These are phyloP conservation scores for Claviceps spartinae DNA, from an alignment of 2,329 filamentous ascomycete species.

Conservation along the genomic window DNA sequence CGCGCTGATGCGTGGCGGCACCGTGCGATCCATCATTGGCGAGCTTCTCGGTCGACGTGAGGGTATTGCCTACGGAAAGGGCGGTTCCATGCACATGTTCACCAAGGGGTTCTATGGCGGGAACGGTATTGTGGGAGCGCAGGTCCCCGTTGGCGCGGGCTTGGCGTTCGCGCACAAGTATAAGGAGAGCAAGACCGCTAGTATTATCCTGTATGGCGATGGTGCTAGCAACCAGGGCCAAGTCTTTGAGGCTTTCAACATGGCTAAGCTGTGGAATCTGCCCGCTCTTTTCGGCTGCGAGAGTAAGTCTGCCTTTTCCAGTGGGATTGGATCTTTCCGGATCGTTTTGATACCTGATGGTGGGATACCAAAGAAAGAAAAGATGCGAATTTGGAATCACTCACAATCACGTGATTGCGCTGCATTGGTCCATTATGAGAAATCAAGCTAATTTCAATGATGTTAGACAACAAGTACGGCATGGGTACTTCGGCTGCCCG, in stretches of 20 bases:
- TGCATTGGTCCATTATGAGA: no score
- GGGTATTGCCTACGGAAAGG: constrained; percentile 97
- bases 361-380: no score
- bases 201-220: constrained; percentile 88
- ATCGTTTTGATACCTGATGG: no score
- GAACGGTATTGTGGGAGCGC: constrained; percentile 97
- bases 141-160: constrained; percentile 93
- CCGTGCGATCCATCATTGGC: constrained; percentile 84
- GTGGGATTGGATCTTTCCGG: no score
- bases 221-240: constrained; percentile 98
- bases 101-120: constrained; percentile 94
- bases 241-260: constrained; percentile 99
- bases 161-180: constrained; percentile 97
- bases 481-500: constrained; percentile 96
- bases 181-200: constrained; percentile 70
- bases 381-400: no score
- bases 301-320: constrained; percentile 48
- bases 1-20: constrained; percentile 87
- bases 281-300: constrained; percentile 95
- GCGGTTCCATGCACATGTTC: constrained; percentile 99
- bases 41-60: constrained; percentile 90
- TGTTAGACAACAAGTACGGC: constrained; percentile 95
- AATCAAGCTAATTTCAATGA: background rate
- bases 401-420: no score
- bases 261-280: constrained; percentile 98